Base-by-base conservation (phyloP, 768 basidiomycete genomes). In the Leccinum pellstonianum region DNA sequence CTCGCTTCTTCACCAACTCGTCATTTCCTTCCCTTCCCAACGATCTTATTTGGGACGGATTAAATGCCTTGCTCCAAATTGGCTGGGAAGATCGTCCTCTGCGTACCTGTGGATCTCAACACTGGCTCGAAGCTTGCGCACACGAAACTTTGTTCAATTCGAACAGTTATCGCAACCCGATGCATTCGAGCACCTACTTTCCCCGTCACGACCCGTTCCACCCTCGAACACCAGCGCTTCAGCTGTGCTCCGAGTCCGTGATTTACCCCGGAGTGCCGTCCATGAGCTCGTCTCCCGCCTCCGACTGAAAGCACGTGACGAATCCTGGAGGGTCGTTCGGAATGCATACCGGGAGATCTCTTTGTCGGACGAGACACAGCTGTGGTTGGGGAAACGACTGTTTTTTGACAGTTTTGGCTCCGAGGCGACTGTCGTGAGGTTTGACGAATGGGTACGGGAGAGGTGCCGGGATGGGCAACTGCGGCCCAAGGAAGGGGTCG, bases 1-100 rank as follows among this genome's bases (percentile, higher is more conserved):
- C 23, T 79, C 83, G 3, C 78, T 87, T 27, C 71, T 90, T 14
- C 82, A 90, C 64, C 79, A 83, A 58, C 80, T 91, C 10, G 70
- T 81, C 15, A 64, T 77, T 8, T 70, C 76, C 5, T 88, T 87
- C 70, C 90, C 90, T 4, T 89, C 87, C 1, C 90, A 91, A 67
- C 73, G 75, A 55, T 63, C 78, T 9, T 91, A 83, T 57, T 55
- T 74, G 27, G 65, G 68, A 15, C 70, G 65, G 50, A 60, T 69
- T 12, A 61, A 52, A 53, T 14, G 15, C 12, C 43, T 69, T 23
- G 55, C 70, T 71, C 65, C 70, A 23, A 64, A 69, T 5, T 70
- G 82, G 35, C 68, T 86, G 1, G 74, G 77, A 14, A 66, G 65
- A 49, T 57, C 68, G 4, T 78, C 77, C 2, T 67, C 70, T 3